Base-by-base conservation (phyloP, 2,329 filamentous ascomycete species). In the Alternaria angustiovoidea region DNA sequence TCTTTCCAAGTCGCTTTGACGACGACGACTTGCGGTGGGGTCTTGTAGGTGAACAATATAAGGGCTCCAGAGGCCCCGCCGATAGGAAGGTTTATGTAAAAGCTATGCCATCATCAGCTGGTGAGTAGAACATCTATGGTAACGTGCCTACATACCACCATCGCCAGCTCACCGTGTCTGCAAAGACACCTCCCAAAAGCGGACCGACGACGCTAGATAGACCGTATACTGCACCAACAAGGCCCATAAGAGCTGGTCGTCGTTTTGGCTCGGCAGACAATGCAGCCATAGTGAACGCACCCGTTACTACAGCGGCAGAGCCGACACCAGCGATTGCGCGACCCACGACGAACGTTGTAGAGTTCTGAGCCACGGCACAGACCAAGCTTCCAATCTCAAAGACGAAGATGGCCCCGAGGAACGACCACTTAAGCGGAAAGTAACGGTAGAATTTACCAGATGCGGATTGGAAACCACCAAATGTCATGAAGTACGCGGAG, bases 371-470 rank as follows among this genome's bases (percentile, higher is more conserved):
- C 1, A 78, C 72, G 70, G 49, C 86, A 64, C 85, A 87, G 14
- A 88, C 69, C 8, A 84, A 64, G 0, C 83, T 86, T 2, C 86
- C 86, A 7, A 87, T 16, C 65, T 87, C 84, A 63, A 88, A 88
- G 59, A 87, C 51, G 57, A 72, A 63, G 39, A 79, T 76, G 4
- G 70, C 46, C 2, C 65, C 47, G 11, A 81, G 54, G 59, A 78
- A 82, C 18, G 68, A 68, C 16, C 59, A 67, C 63, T 82, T 82
- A 9, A 78, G 70, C 5, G 74, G 68, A 61, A 80, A 81, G 66
- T 79, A 83, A 39, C 79, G 82, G 70, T 81, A 85, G 2, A 79
- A 67, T 54, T 82, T 81, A 3, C 84, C 84, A 62, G 78, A 80
- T 0, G 77, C 72, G 2, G 81, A 77, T 54, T 85, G 81, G 54